These are phyloP conservation scores for Silene coronaria DNA, from an alignment of 179 eudicot genomes.

Conservation along the genomic window DNA sequence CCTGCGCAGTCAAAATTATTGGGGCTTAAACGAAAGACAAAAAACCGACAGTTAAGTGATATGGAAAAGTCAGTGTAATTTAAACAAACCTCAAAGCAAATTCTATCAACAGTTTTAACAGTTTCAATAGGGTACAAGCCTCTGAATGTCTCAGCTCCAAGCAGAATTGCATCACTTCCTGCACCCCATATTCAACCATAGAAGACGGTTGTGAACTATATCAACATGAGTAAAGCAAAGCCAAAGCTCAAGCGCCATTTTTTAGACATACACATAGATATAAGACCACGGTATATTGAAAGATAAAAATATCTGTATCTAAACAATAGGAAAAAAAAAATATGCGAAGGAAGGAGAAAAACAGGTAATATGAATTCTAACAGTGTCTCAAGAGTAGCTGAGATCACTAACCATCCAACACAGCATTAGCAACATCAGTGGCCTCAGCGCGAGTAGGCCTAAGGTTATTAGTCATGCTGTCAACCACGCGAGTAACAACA, in stretches of 20 bases:
- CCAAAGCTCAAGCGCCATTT: neutral
- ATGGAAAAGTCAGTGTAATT: neutral
- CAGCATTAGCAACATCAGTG: constrained; percentile 98
- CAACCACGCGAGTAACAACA: constrained; percentile 79
- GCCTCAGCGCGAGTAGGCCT: constrained; percentile 99
- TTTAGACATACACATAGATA: neutral
- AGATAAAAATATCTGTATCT: neutral
- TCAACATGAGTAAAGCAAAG: neutral
- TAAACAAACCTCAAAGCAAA: constrained; percentile 40
- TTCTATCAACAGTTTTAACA: constrained; percentile 60
- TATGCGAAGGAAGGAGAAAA: neutral
- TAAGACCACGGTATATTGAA: neutral
- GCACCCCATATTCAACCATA: constrained; percentile 20
- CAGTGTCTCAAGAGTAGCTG: neutral
- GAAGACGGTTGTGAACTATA: neutral
- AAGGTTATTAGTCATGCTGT: constrained; percentile 93
- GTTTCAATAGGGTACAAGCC: constrained; percentile 84
- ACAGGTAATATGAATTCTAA: constrained; percentile 1
- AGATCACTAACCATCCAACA: constrained; percentile 59
- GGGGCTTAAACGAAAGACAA: neutral
- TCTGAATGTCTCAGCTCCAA: constrained; percentile 89
- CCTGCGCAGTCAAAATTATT: constrained; percentile 18
- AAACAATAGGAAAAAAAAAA: neutral
- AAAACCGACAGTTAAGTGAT: neutral
- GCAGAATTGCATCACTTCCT: constrained; percentile 89